Conservation (phyloP, 768 basidiomycete genomes). For the Chalciporus piperatus region DNA sequence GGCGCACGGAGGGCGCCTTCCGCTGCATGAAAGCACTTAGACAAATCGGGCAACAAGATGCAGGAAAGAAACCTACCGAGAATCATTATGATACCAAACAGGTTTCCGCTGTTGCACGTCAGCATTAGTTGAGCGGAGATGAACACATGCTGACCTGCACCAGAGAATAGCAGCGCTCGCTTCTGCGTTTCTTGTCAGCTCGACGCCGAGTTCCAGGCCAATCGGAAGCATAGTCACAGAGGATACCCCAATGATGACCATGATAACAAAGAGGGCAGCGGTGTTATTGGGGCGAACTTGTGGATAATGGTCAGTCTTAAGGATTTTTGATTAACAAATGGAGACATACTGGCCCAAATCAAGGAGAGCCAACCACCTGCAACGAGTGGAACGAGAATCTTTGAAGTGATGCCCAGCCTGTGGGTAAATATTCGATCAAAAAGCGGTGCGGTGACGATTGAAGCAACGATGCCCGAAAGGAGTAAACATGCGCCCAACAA, state of each 20-base stretch:
- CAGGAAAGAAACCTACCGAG: slow-evolving; percentile 44
- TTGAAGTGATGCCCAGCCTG: slow-evolving; percentile 58
- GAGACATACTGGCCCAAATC: slow-evolving; percentile 71
- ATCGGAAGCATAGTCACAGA: slow-evolving; percentile 74
- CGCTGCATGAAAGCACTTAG: slow-evolving; percentile 36
- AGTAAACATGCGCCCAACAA: slow-evolving; percentile 67
- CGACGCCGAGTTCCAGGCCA: slow-evolving; percentile 73
- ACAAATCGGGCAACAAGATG: slow-evolving; percentile 20
- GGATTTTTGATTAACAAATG: slow-evolving; percentile 19
- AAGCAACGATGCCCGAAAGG: slow-evolving; percentile 66
- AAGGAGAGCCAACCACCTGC: slow-evolving; percentile 66
- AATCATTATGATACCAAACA: slow-evolving; percentile 58
- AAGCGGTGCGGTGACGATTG: slow-evolving; percentile 66
- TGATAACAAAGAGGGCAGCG: slow-evolving; percentile 60
- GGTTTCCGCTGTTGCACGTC: slow-evolving; percentile 50
- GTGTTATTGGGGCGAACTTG: slow-evolving; percentile 62
- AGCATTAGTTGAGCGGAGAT: not conserved
- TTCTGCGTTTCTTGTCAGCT: slow-evolving; percentile 77
- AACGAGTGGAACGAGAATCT: slow-evolving; percentile 59
- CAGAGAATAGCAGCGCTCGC: slow-evolving; percentile 74
- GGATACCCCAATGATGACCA: slow-evolving; percentile 63
- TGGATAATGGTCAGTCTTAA: slow-evolving; percentile 60
- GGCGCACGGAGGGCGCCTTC: slow-evolving; percentile 68
- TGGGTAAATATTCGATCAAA: slow-evolving; percentile 81
- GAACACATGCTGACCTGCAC: slow-evolving; percentile 54